Evolutionary conservation across 768 basidiomycete genomes (phyloP).

Genomic region (Cystofilobasidium capitatum): DNA sequence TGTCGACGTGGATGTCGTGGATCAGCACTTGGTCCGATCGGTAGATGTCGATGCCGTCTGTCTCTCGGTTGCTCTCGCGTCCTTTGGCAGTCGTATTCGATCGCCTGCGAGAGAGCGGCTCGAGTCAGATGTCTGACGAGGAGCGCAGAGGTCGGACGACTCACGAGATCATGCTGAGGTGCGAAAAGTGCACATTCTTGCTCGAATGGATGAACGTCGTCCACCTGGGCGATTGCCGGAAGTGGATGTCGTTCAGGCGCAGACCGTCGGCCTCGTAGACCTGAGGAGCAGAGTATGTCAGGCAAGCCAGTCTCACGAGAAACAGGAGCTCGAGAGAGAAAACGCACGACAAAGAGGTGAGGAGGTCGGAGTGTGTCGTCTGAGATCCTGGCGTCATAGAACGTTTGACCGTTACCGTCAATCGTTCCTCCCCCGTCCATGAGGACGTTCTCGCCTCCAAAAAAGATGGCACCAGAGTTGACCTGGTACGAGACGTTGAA

Average conservation of each 20-base stretch:
- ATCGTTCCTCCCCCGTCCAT: conserved; percentile 4
- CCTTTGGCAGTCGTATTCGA: conserved; percentile 1
- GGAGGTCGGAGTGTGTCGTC: conserved; percentile 2
- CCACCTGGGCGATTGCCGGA: background rate
- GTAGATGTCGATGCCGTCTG: conserved; percentile 5
- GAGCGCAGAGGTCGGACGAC: background rate
- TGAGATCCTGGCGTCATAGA: conserved; percentile 4
- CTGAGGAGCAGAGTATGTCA: background rate
- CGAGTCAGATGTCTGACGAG: background rate
- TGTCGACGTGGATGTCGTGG: conserved; percentile 6
- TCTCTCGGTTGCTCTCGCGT: conserved; percentile 1
- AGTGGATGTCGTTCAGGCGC: background rate
- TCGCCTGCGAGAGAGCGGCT: background rate
- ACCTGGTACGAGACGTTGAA: conserved; percentile 7
- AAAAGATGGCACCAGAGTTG: conserved; percentile 3
- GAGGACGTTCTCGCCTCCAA: background rate
- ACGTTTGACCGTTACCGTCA: conserved; percentile 5
- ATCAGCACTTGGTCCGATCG: background rate
- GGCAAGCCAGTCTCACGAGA: too few relatives aligned
- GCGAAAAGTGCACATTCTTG: background rate
- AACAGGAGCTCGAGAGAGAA: too few relatives aligned
- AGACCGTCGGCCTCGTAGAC: conserved; percentile 6
- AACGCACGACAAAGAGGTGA: conserved; percentile 3
- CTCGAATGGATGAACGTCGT: background rate
- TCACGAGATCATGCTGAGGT: conserved; percentile 13